phyloP scores from a whole-genome alignment of 2,329 filamentous ascomycete species.

The Penicillium crustosum region DNA sequence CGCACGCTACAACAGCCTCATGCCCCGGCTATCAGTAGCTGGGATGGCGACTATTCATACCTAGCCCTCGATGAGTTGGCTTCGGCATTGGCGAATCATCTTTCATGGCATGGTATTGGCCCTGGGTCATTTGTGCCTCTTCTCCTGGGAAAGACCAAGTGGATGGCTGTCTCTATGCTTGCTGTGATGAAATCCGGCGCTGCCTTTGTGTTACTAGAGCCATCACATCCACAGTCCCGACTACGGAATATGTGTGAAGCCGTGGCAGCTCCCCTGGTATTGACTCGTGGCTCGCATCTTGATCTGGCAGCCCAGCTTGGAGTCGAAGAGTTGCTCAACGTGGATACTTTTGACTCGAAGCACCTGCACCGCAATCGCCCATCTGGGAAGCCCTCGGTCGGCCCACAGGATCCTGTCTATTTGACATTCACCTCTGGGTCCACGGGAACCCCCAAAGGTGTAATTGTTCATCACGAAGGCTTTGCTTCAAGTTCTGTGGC shows the following conservation, averaged over 20 bases:
- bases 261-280: background rate
- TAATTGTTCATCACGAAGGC: conserved; percentile 7
- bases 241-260: background rate
- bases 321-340: background rate
- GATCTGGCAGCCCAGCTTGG: background rate
- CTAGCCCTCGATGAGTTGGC: conserved; percentile 1
- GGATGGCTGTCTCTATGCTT: conserved; percentile 26
- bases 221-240: conserved; percentile 1
- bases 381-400: background rate
- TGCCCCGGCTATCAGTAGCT: conserved; percentile 8
- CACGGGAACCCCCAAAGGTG: conserved; percentile 10
- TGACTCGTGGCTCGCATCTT: background rate
- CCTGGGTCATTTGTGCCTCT: conserved; percentile 8
- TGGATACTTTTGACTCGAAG: background rate
- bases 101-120: background rate
- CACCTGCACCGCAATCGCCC: background rate
- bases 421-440: conserved; percentile 57
- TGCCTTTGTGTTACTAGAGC: conserved; percentile 27
- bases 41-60: conserved; percentile 14
- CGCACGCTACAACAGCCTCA: background rate
- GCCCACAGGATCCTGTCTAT: conserved; percentile 45
- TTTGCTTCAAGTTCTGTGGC: conserved; percentile 11
- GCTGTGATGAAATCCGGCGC: conserved; percentile 33
- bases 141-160: conserved; percentile 9
- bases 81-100: background rate